Conservation (phyloP, 805 yeast genomes). For the Vanderwaltozyma polyspora region DNA sequence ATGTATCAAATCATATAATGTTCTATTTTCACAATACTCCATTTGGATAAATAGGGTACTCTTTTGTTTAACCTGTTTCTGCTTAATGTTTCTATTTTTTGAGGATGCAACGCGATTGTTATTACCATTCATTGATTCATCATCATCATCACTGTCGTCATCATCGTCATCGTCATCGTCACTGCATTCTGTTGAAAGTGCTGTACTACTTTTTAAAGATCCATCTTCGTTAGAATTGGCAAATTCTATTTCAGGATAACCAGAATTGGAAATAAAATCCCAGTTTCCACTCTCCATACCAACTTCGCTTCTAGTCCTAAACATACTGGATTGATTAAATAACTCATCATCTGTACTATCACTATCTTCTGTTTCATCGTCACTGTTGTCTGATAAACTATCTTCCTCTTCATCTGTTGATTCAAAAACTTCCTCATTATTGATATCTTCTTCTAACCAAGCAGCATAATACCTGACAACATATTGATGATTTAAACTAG, state of each 20-base stretch:
- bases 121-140: slow-evolving; percentile 1
- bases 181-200: no score
- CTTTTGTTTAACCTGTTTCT: slow-evolving; percentile 24
- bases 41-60: slow-evolving; percentile 88
- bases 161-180: slow-evolving; percentile 16
- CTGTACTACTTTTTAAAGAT: slow-evolving; percentile 11
- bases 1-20: slow-evolving; percentile 69
- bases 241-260: slow-evolving; percentile 45
- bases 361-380: slow-evolving; percentile 6
- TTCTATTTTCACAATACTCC: slow-evolving; percentile 97
- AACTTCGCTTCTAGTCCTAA: slow-evolving; percentile 21
- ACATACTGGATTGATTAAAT: slow-evolving; percentile 22
- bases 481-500: slow-evolving; percentile 87
- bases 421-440: slow-evolving; percentile 27
- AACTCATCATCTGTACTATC: slow-evolving; percentile 6
- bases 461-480: slow-evolving; percentile 95
- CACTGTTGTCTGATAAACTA: slow-evolving; percentile 13
- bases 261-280: slow-evolving; percentile 53
- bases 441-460: slow-evolving; percentile 79
- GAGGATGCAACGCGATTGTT: neutral
- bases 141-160: slow-evolving; percentile 1
- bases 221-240: slow-evolving; percentile 27
- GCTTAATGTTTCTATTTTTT: neutral
- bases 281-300: slow-evolving; percentile 29
- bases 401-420: slow-evolving; percentile 25